Evolutionary conservation across 2,329 filamentous ascomycete genomes (phyloP), one percentile per base, ranked within the genome.

Genomic region (Aphanoascus verrucosus): DNA sequence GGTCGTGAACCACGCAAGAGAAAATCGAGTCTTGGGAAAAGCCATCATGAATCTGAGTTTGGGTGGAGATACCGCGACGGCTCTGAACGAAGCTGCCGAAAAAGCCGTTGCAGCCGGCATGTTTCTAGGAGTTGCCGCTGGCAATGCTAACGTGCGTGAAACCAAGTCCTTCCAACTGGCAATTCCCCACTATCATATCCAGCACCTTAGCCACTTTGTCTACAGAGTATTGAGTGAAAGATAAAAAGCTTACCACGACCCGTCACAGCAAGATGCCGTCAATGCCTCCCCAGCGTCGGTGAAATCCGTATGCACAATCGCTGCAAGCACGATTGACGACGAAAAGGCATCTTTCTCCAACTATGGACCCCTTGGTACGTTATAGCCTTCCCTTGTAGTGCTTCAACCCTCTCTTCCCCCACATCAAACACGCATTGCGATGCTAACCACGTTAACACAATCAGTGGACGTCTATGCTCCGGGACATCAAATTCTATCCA

Each of bases 401-500:
- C 12, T 47, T 23, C 42, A 11, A 14, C n/a, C 3, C n/a, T 11
- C 35, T 12, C 17, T 20, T 8, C 31, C 31, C 2, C 3, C 45
- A 7, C 15, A 41, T 15, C 38, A 40, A 23, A 12, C 17, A 7
- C 6, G 20, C n/a, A n/a, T 3, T 23, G 38, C 6, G 32, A 31
- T 15, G 49, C 40, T 52, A 34, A 52, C 32, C 12, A 45, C 11
- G 11, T 12, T 5, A 20, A n/a, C 32, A 20, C 3, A 40, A 31
- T 43, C 19, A 57, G 72, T 80, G 43, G 78, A 81, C 62, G 66
- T 82, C 60, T 81, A 77, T 60, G 79, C 77, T 14, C 78, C 79
- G 0, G 79, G 79, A 41, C 69, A 75, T 57, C 58, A 72, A 58
- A 73, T 82, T 55, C 66, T 77, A 8, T 74, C 70, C 32, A 63